Conservation (phyloP, 306 rosid species). For the Arachis hypogaea region DNA sequence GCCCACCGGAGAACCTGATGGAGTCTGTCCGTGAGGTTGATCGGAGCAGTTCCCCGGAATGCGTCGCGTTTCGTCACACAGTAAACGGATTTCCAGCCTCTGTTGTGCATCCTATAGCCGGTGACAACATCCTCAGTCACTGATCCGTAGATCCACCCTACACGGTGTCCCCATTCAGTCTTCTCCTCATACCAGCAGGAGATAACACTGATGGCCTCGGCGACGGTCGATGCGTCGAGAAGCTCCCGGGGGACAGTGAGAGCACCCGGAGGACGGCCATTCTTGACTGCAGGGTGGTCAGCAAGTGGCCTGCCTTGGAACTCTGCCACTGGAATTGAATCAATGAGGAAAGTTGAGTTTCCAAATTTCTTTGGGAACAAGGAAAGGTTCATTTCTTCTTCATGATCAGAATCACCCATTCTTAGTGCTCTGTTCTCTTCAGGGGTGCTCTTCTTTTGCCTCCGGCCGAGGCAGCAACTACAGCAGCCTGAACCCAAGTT, state of each 20-base stretch:
- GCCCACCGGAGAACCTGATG: slow-evolving; percentile 99
- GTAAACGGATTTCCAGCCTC: slow-evolving; percentile 96
- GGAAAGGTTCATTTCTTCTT: slow-evolving; percentile 90
- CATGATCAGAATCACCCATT: slow-evolving; percentile 81
- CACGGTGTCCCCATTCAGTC: slow-evolving; percentile 96
- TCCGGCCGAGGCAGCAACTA: slow-evolving; percentile 69
- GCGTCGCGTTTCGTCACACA: slow-evolving; percentile 97
- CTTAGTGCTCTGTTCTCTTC: slow-evolving; percentile 83
- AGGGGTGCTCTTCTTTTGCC: slow-evolving; percentile 53
- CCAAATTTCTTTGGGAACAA: slow-evolving; percentile 83
- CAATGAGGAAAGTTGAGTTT: slow-evolving; percentile 85
- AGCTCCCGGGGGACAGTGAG: slow-evolving; percentile 81
- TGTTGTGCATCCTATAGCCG: slow-evolving; percentile 94
- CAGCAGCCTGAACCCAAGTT: slow-evolving; percentile 63
- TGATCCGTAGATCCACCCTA: slow-evolving; percentile 98
- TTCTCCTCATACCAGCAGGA: slow-evolving; percentile 99
- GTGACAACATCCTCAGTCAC: slow-evolving; percentile 99
- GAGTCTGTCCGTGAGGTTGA: slow-evolving; percentile 90
- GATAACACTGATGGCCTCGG: slow-evolving; percentile 94
- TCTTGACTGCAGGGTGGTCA: slow-evolving; percentile 94
- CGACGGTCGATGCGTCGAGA: slow-evolving; percentile 93
- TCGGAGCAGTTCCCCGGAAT: slow-evolving; percentile 95
- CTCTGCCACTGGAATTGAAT: slow-evolving; percentile 93
- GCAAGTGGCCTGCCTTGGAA: slow-evolving; percentile 99
- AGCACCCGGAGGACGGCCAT: slow-evolving; percentile 93